These are phyloP conservation scores for Penicillium sp. DNA, from an alignment of 2,329 filamentous ascomycete genomes.

Conservation along the genomic window DNA sequence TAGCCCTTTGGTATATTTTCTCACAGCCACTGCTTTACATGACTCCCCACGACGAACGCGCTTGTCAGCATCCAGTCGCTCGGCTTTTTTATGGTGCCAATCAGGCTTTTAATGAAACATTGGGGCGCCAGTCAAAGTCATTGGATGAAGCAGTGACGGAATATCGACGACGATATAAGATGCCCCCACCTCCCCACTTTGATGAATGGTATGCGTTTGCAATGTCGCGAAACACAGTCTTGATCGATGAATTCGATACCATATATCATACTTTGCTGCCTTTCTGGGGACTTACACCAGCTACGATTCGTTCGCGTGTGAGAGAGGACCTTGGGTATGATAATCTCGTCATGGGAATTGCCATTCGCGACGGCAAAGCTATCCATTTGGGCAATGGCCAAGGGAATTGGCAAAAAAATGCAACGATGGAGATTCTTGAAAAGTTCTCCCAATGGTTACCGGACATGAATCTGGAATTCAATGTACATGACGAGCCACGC, in stretches of 20 bases:
- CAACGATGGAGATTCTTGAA: constrained; percentile 70
- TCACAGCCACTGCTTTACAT: neutral
- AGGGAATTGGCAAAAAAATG: constrained; percentile 29
- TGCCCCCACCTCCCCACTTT: constrained; percentile 14
- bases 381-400: constrained; percentile 50
- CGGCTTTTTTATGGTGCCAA: neutral
- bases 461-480: constrained; percentile 89
- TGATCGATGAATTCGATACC: constrained; percentile 16
- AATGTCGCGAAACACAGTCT: constrained; percentile 2
- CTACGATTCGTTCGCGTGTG: constrained; percentile 6
- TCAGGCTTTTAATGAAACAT: neutral
- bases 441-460: constrained; percentile 70
- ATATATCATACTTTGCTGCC: constrained; percentile 13
- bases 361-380: constrained; percentile 6
- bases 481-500: constrained; percentile 79
- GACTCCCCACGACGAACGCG: neutral
- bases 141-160: constrained; percentile 11
- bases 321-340: constrained; percentile 8
- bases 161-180: constrained; percentile 13
- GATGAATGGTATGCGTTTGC: constrained; percentile 16
- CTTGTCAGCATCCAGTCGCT: neutral
- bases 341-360: constrained; percentile 9
- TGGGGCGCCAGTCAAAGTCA: constrained; percentile 10
- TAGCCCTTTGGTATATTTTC: neutral
- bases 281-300: constrained; percentile 13